Conservation (phyloP, 1,284 basidiomycete genomes). For the Boletus subluridellus region DNA sequence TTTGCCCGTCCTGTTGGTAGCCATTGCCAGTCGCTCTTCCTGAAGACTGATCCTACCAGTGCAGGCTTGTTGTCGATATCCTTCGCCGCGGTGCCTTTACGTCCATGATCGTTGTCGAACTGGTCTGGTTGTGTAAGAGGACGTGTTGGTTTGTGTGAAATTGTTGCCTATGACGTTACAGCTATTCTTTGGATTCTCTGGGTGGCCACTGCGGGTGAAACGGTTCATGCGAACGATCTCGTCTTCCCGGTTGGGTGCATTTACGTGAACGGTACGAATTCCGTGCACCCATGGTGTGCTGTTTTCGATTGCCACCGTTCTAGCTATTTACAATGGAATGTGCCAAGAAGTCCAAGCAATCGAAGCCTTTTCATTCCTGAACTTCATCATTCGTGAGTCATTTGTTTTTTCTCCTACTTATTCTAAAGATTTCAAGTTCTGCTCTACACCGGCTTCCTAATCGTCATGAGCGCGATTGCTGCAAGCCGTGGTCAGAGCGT, state of each 20-base stretch:
- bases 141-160: background rate
- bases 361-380: conserved; percentile 52
- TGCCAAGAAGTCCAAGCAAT: conserved; percentile 48
- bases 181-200: conserved; percentile 57
- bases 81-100: conserved; percentile 36
- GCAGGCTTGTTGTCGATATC: conserved; percentile 36
- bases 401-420: background rate
- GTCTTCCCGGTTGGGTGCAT: conserved; percentile 26
- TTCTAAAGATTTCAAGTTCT: conserved; percentile 36
- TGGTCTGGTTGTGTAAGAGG: conserved; percentile 38
- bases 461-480: conserved; percentile 38
- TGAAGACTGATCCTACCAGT: conserved; percentile 5
- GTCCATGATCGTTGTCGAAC: conserved; percentile 38
- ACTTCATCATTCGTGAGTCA: conserved; percentile 48
- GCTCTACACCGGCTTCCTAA: conserved; percentile 38
- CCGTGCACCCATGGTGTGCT: background rate
- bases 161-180: conserved; percentile 21
- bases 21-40: background rate
- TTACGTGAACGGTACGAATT: conserved; percentile 17
- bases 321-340: conserved; percentile 15
- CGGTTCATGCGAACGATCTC: conserved; percentile 28
- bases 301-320: background rate
- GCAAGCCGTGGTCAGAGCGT: conserved; percentile 39
- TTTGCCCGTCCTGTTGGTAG: conserved; percentile 46
- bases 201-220: conserved; percentile 47